Evolutionary conservation across 208 protist species (phyloP), one percentile per base, ranked within the genome.

Genomic region (Wallacemonas sp.): DNA sequence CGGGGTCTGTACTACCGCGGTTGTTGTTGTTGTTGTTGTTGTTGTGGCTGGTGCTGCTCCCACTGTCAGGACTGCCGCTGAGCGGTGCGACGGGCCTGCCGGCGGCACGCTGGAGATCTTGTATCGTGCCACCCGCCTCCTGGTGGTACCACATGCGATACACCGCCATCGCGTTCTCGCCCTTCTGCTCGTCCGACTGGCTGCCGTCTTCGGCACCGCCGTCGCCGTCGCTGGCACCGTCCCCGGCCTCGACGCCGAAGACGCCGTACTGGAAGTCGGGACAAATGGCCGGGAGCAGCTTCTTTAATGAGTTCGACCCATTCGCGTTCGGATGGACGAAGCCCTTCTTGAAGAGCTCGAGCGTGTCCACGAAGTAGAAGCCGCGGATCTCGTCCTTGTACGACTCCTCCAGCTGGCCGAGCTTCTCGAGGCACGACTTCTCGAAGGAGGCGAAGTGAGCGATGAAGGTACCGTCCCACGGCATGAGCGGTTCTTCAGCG

Each of bases 81-180:
- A 11, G n/a, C n/a, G 41, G 2, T 25, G 12, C 55, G 25, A 28
- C 29, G 41, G 61, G 16, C 0, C 74, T 28, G 0, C 54, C 38
- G 8, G 48, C 31, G 10, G 72, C 67, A 18, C 77, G 78, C 63
- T 86, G 75, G 2, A 92, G 54, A 50, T 95, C 86, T 61, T 87
- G 86, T 26, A 96, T 70, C 10, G 84, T 89, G 49, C 81, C 81
- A 0, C 90, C 90, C 29, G 87, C 87, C 57, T 96, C 87, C 49
- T 92, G 88, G 62, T 96, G 84, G 66, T 96, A 81, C 90, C 90
- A 96, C 64, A 96, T 63, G n/a, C 90, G 85, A 59, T 81, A 93
- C 26, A 96, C 72, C 1, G 85, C 90, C 87, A 96, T 89, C n/a
- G 86, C 90, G 55, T 96, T 96, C 67, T 93, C 90, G 14, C 90